Base-by-base conservation (phyloP, 345 rosid species). In the Ailanthus altissimus region DNA sequence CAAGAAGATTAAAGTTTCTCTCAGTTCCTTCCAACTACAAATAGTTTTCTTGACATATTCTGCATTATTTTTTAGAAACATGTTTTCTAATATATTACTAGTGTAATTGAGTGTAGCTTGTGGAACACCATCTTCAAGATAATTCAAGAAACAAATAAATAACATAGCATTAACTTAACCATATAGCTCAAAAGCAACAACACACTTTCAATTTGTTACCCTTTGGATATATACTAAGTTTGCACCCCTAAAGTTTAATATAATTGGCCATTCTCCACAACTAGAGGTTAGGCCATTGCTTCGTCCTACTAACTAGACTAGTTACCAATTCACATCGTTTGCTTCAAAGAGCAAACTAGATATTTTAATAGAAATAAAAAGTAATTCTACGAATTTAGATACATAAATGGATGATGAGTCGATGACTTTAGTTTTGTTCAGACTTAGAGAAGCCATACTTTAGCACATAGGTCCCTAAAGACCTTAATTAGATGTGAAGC, bases 71-170 rank as follows among this genome's bases (percentile, higher is more conserved):
- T 90, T 93, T 20, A 92, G 66, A 84, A 81, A 86, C 89, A 93
- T 85, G 81, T 93, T 98, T 82, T 93, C 98, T 87, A 95, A 83
- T 72, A 95, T 87, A 80, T 98, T 89, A 84, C 87, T 84, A 79
- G 92, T 90, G 80, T 93, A 95, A 47, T 72, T 88, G n/a, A 97
- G 98, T 1, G 97, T 88, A 43, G 92, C 86, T 82, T 82, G 82
- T 60, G 82, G 65, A 50, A 70, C 80, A 77, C 79, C 88, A 75
- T 82, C 97, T 87, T 79, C 68, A 81, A 51, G 81, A 81, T 75
- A 63, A 74, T 76, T 15, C 54, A 58, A 68, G 64, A 43, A 49
- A 47, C 25, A 73, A 60, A 57, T 42, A 15, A 23, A 46, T 54
- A 58, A 28, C 42, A 12, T 56, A 28, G 60, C 63, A 57, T 73